phyloP scores from a whole-genome alignment of 2,329 filamentous ascomycete species.

The Emericellopsis atlantica region DNA sequence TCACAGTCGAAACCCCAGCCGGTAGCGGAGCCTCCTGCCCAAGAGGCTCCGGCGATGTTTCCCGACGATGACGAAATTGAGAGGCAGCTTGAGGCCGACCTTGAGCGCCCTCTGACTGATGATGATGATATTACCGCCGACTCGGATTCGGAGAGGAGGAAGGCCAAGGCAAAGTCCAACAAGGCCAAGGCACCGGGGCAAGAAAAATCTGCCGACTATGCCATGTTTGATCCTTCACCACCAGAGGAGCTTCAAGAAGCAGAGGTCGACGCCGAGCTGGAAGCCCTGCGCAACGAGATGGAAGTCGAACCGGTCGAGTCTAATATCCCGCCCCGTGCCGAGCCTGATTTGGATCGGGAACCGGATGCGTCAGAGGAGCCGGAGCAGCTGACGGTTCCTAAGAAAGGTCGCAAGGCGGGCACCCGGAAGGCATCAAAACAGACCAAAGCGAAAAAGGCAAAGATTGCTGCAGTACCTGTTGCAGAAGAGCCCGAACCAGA shows the following conservation, averaged over 20 bases:
- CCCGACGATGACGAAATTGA: constrained; percentile 55
- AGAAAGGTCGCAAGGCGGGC: constrained; percentile 41
- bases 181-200: constrained; percentile 14
- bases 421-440: constrained; percentile 40
- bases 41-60: constrained; percentile 29
- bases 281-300: constrained; percentile 36
- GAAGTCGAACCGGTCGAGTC: constrained; percentile 14
- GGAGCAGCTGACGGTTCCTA: constrained; percentile 30
- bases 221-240: constrained; percentile 39
- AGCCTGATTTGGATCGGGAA: constrained; percentile 2
- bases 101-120: constrained; percentile 43
- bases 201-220: constrained; percentile 24
- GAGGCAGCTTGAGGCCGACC: constrained; percentile 50
- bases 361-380: constrained; percentile 6
- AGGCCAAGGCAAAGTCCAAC: constrained; percentile 12
- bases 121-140: constrained; percentile 35
- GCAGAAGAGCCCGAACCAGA: constrained; percentile 7
- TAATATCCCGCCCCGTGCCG: constrained; percentile 3
- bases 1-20: constrained; percentile 20
- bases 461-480: constrained; percentile 16
- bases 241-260: constrained; percentile 28
- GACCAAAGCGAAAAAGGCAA: constrained; percentile 30
- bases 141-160: constrained; percentile 30
- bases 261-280: constrained; percentile 37
- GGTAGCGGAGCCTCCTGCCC: constrained; percentile 31